phyloP scores from a whole-genome alignment of 331 rosid species.

The Prunus yedoensis region DNA sequence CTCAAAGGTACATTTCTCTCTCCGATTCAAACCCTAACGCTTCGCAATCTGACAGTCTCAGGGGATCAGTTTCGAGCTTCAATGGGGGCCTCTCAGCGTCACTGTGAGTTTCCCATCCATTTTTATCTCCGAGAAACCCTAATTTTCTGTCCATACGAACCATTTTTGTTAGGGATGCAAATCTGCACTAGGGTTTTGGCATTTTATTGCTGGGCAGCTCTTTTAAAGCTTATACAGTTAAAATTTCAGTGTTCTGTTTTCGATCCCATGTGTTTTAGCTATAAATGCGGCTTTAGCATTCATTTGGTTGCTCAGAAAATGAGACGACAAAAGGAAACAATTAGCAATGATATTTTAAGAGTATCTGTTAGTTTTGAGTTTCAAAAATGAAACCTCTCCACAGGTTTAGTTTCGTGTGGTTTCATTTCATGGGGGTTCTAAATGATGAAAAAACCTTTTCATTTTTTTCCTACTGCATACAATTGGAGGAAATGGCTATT shows the following conservation, averaged over 20 bases:
- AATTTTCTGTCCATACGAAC: conserved; percentile 38
- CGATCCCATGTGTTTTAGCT: conserved; percentile 51
- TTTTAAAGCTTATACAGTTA: conserved; percentile 28
- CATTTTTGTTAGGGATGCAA: conserved; percentile 27
- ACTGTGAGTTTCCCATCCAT: conserved; percentile 66
- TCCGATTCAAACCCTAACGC: conserved; percentile 80
- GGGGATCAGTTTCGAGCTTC: conserved; percentile 60
- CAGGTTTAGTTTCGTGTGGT: conserved; percentile 4
- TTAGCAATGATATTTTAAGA: conserved; percentile 13
- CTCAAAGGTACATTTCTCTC: conserved; percentile 45
- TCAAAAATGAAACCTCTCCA: background rate
- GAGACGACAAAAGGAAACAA: conserved; percentile 17
- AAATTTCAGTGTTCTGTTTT: conserved; percentile 39
- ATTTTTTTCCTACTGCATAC: background rate
- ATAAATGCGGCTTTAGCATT: conserved; percentile 29
- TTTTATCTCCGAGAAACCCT: conserved; percentile 59
- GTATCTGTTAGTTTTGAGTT: background rate
- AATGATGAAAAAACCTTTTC: background rate
- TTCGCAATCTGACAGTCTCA: conserved; percentile 37
- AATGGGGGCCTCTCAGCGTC: conserved; percentile 48
- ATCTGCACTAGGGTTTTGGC: conserved; percentile 44
- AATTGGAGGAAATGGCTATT: conserved; percentile 9
- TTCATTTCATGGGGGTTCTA: conserved; percentile 1
- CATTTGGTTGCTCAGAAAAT: conserved; percentile 29
- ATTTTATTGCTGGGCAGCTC: conserved; percentile 52